These are phyloP conservation scores for Russula sp. DNA, from an alignment of 768 basidiomycete species.

Conservation along the genomic window DNA sequence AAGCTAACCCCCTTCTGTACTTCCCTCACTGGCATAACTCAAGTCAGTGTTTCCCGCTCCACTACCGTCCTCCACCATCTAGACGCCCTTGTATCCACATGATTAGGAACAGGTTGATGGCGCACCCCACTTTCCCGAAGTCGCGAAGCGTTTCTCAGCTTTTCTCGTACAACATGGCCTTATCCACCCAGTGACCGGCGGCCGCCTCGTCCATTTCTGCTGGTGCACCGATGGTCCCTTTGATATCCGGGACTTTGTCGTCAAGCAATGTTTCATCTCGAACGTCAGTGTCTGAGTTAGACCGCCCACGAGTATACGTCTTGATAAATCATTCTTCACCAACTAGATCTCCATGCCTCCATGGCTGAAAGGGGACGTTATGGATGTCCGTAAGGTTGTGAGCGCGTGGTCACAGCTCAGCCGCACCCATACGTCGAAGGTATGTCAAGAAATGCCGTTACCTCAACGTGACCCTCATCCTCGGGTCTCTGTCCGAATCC, in stretches of 20 bases:
- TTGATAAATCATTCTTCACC: constrained; percentile 8
- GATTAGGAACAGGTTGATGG: constrained; percentile 72
- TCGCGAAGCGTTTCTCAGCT: constrained; percentile 53
- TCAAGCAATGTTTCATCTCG: constrained; percentile 88
- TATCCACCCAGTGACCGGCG: constrained; percentile 52
- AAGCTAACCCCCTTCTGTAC: constrained; percentile 79
- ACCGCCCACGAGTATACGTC: constrained; percentile 13
- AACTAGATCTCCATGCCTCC: constrained; percentile 57
- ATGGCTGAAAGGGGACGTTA: constrained; percentile 67
- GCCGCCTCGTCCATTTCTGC: constrained; percentile 57
- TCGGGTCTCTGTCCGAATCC: constrained; percentile 8
- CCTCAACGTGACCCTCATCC: constrained; percentile 1
- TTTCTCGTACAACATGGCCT: constrained; percentile 71
- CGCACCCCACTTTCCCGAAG: constrained; percentile 69
- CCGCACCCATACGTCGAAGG: constrained; percentile 3
- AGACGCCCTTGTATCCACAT: background rate
- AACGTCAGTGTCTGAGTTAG: constrained; percentile 41
- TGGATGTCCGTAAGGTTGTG: constrained; percentile 67
- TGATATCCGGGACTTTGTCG: constrained; percentile 78
- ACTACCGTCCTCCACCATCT: background rate
- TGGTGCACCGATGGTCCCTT: constrained; percentile 86
- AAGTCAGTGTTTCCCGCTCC: constrained; percentile 48
- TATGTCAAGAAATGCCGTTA: constrained; percentile 5
- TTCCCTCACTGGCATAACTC: constrained; percentile 83
- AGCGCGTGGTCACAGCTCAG: constrained; percentile 35